phyloP scores from a whole-genome alignment of 352 stramenopile species.

The Phytophthora litchii region DNA sequence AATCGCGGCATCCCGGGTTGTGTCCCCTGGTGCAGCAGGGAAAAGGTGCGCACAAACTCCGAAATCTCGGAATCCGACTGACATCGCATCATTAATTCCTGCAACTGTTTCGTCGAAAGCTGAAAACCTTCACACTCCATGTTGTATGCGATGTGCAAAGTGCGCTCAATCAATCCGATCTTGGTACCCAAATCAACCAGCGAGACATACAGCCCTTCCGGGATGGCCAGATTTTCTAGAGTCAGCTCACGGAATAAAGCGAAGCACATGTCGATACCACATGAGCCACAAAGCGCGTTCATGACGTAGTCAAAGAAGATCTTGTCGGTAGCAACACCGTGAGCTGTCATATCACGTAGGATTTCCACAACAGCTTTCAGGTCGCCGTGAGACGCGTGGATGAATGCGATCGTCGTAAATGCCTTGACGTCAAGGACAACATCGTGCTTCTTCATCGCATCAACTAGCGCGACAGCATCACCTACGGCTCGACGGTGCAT shows the following conservation, averaged over 20 bases:
- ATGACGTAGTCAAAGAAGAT: constrained; percentile 73
- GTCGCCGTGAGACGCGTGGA: constrained; percentile 64
- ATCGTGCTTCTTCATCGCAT: constrained; percentile 55
- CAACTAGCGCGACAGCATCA: constrained; percentile 59
- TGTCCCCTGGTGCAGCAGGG: constrained; percentile 64
- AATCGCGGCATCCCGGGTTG: constrained; percentile 48
- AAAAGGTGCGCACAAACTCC: constrained; percentile 67
- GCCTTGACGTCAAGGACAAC: constrained; percentile 64
- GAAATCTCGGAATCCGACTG: constrained; percentile 51
- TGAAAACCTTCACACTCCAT: constrained; percentile 83
- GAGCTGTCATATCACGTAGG: constrained; percentile 51
- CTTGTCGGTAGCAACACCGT: constrained; percentile 45
- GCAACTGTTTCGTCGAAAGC: constrained; percentile 55
- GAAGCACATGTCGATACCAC: constrained; percentile 80
- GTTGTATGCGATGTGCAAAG: constrained; percentile 78
- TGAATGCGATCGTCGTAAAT: constrained; percentile 71
- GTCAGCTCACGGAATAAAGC: constrained; percentile 62
- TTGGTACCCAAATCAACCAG: constrained; percentile 65
- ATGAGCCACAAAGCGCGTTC: constrained; percentile 55
- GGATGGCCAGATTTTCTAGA: constrained; percentile 45
- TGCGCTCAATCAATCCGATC: constrained; percentile 67
- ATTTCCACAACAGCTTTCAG: constrained; percentile 49
- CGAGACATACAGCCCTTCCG: constrained; percentile 61
- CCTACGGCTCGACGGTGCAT: constrained; percentile 58
- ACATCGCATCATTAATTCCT: constrained; percentile 51